These are phyloP conservation scores for Ceratocystis eucalypticola DNA, from an alignment of 2,329 filamentous ascomycete genomes.

Conservation along the genomic window DNA sequence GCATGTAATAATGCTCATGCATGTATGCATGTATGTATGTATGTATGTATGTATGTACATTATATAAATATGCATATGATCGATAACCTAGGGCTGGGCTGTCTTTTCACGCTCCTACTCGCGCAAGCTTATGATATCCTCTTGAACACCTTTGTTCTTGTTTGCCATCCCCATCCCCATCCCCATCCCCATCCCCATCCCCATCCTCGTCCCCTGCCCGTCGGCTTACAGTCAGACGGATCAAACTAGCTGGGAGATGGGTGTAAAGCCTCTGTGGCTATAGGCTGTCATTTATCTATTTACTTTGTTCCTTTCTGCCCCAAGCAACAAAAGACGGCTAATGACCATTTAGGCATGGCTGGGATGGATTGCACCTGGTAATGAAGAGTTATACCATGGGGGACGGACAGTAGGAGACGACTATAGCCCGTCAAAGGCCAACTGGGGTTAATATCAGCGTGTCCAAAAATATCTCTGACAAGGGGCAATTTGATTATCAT, in stretches of 20 bases:
- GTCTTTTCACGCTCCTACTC: neutral
- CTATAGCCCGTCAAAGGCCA: neutral
- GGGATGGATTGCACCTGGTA: neutral
- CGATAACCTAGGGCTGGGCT: neutral
- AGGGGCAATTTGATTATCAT: neutral
- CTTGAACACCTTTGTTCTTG: neutral
- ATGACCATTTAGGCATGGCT: neutral
- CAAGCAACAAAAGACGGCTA: neutral
- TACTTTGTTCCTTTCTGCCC: neutral
- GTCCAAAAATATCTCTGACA: constrained; percentile 3
- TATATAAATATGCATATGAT: neutral
- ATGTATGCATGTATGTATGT: neutral
- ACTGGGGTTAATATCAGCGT: neutral
- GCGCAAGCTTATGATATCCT: neutral
- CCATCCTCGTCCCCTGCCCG: neutral
- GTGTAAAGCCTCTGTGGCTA: neutral
- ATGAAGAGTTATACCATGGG: neutral
- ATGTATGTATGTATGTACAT: neutral
- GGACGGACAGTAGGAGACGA: neutral
- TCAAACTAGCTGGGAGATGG: neutral
- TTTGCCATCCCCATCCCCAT: neutral
- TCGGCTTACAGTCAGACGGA: neutral
- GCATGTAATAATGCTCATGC: neutral
- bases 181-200: neutral
- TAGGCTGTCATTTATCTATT: neutral